Conservation (phyloP, 495 filamentous ascomycete genomes). For the Penicillium malachiteum region DNA sequence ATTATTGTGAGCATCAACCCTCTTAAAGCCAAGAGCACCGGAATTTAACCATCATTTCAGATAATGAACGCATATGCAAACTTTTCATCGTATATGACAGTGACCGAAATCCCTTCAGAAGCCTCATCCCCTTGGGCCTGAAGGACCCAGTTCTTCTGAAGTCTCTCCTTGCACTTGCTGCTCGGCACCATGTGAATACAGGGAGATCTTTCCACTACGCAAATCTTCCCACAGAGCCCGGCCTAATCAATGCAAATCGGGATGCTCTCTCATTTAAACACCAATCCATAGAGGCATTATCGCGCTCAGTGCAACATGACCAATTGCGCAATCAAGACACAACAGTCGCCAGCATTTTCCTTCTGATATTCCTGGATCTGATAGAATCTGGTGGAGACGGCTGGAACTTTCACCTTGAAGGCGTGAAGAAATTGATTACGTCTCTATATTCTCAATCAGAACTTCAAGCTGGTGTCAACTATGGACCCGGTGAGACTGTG, state of each 20-base stretch:
- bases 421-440: constrained; percentile 44
- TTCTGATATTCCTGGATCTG: constrained; percentile 58
- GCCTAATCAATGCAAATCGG: constrained; percentile 21
- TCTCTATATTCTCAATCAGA: constrained; percentile 11
- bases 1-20: constrained; percentile 43
- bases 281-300: constrained; percentile 47
- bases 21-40: neutral
- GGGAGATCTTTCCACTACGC: constrained; percentile 22
- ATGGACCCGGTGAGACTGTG: constrained; percentile 23
- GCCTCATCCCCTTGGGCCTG: constrained; percentile 47
- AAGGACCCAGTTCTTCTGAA: constrained; percentile 48
- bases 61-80: constrained; percentile 51
- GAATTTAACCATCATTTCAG: constrained; percentile 26
- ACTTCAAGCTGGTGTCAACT: constrained; percentile 18
- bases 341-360: constrained; percentile 51
- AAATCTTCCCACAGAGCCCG: constrained; percentile 11
- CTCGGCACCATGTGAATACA: constrained; percentile 51
- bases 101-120: constrained; percentile 53
- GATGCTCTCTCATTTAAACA: constrained; percentile 54
- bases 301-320: constrained; percentile 24
- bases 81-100: constrained; percentile 56
- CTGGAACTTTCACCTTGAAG: constrained; percentile 56
- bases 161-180: constrained; percentile 53
- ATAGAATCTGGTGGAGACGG: constrained; percentile 54
- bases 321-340: constrained; percentile 29